These are phyloP conservation scores for Diversispora eburnea DNA, from an alignment of 192 early-diverging fungal species.

Conservation along the genomic window DNA sequence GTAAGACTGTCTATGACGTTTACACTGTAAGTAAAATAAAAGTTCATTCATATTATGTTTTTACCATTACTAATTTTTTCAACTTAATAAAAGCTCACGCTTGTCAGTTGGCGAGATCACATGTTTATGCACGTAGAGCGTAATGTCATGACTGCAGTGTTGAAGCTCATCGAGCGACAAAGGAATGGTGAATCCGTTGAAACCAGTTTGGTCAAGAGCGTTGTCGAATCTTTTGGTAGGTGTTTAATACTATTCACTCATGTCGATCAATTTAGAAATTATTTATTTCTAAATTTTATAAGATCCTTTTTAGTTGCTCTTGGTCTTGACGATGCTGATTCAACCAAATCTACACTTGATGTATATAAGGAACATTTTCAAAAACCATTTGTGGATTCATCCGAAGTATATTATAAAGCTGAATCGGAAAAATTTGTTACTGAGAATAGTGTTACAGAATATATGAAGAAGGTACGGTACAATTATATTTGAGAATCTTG, in stretches of 20 bases:
- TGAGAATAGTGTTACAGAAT: constrained; percentile 88
- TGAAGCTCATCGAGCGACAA: constrained; percentile 77
- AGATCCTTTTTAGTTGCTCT: constrained; percentile 58
- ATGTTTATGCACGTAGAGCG: constrained; percentile 65
- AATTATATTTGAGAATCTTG: not conserved
- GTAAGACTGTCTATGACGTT: constrained; percentile 84
- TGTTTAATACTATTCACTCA: not conserved
- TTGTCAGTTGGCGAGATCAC: constrained; percentile 85
- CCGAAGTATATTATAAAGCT: constrained; percentile 81
- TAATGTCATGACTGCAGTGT: constrained; percentile 71
- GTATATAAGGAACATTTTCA: constrained; percentile 90
- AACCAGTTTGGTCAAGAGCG: constrained; percentile 76
- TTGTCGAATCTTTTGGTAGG: constrained; percentile 89
- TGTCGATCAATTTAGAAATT: not conserved
- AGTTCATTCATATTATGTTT: not conserved
- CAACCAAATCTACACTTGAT: constrained; percentile 75
- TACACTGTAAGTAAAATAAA: constrained; percentile 76
- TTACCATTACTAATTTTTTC: not conserved
- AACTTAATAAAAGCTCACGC: constrained; percentile 51
- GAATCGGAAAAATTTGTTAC: constrained; percentile 88
- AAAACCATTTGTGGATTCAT: constrained; percentile 74
- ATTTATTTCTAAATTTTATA: not conserved
- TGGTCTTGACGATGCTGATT: constrained; percentile 77
- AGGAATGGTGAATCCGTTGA: constrained; percentile 90
- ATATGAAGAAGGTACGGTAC: constrained; percentile 81